Evolutionary conservation across 2,329 filamentous ascomycete species (phyloP).

Genomic region (Paracoccidioides brasiliensis): DNA sequence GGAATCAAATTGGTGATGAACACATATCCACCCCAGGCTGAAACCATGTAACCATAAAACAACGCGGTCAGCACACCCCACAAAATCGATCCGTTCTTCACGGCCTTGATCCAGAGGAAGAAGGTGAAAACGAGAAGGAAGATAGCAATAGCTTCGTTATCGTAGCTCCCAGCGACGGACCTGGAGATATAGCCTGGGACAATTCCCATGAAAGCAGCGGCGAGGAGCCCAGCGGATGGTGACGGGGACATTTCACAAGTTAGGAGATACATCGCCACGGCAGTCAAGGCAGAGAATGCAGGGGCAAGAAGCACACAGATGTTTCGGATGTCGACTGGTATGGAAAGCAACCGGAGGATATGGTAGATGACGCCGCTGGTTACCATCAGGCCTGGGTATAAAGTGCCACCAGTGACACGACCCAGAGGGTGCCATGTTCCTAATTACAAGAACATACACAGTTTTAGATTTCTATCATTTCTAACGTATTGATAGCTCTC

Average conservation of each 20-base stretch:
- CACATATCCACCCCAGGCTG: conserved; percentile 97
- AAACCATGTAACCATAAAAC: conserved; percentile 99
- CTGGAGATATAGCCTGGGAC: conserved; percentile 94
- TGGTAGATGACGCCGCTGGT: conserved; percentile 97
- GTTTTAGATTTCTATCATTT: neutral
- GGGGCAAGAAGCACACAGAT: conserved; percentile 95
- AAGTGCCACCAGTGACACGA: conserved; percentile 94
- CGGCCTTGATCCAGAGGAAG: conserved; percentile 96
- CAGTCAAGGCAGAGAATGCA: conserved; percentile 85
- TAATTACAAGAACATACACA: conserved; percentile 20
- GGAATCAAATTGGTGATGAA: conserved; percentile 98
- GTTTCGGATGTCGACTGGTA: conserved; percentile 97
- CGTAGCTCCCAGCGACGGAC: conserved; percentile 95
- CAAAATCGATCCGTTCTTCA: conserved; percentile 91
- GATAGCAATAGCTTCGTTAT: conserved; percentile 98
- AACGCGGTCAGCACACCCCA: conserved; percentile 91
- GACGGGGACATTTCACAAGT: conserved; percentile 97
- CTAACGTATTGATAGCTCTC: neutral
- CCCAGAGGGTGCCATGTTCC: conserved; percentile 97
- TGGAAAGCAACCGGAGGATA: conserved; percentile 68
- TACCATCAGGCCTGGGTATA: conserved; percentile 98
- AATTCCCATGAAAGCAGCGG: conserved; percentile 94
- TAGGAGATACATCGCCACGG: conserved; percentile 83
- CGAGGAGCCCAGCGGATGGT: conserved; percentile 84
- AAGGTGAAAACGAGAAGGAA: conserved; percentile 98